Base-by-base conservation (phyloP, 192 early-diverging fungal species). In the Cladochytrium replicatum region DNA sequence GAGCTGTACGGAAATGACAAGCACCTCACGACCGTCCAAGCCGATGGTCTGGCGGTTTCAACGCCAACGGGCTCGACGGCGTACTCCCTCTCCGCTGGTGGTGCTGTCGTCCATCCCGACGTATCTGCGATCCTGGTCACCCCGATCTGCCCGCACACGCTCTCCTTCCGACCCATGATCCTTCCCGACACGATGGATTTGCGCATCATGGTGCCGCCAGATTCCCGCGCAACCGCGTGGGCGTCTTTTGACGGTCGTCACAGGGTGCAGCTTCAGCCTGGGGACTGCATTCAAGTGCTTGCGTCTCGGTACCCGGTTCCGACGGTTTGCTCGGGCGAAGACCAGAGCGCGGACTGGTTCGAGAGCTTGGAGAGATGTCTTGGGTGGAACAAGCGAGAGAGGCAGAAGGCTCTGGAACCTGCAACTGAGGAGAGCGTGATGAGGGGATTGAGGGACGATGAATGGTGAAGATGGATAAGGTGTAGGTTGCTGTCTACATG, bases 161-260 rank as follows among this genome's bases (percentile, higher is more conserved):
- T 97, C 22, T 91, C 90, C 25, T 93, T 93, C 67, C 71, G 96
- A 4, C 93, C 96, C n/a, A 97, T 95, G 82, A 68, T 99, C 9
- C 68, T 99, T 11, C 96, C 96, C 0, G 86, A 91, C 44, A 81
- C 82, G 17, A 85, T 92, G 81, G 89, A 91, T n/a, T 52, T 99
- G 15, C 73, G 83, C 1, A 83, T 99, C 4, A 78, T 80, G 43
- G 77, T 99, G 19, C 89, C 89, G 1, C 78, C 75, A 9, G 82
- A 87, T 63, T 82, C 82, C 13, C 74, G 95, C 9, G 79, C 75
- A 42, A 88, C 88, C 0, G 95, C 90, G 6, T 99, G 91, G 92
- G n/a, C 58, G 11, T 75, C 70, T 9, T 94, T 96, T 52, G 96
- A 99, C 57, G 96, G 93, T 1, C 77, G 96, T 24, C 81, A 91